Base-by-base conservation (phyloP, 345 rosid genomes). In the Turritis glabra region DNA sequence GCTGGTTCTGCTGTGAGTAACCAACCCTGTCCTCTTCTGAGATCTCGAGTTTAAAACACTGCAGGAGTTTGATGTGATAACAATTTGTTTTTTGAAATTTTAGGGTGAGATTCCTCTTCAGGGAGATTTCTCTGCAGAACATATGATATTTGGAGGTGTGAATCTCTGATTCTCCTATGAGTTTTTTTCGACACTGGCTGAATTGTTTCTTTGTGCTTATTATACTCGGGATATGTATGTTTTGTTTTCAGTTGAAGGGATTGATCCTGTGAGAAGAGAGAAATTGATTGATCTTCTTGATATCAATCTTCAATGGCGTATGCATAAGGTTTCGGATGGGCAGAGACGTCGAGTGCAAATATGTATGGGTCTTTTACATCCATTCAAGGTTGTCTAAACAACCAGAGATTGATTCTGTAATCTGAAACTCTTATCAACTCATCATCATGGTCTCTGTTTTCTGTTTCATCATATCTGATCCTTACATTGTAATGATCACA, bases 281-380 rank as follows among this genome's bases (percentile, higher is more conserved):
- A 87, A 75, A 76, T 76, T 95, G 77, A 92, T 92, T 78, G 97
- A 92, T 50, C 88, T 95, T 75, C 99, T 95, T 77, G 99, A 92
- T 71, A 92, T 95, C 30, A 92, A 92, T 79, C 80, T 95, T 48
- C 85, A 85, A 63, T 92, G 99, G 99, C 90, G 97, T 75, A 95
- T 92, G 99, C 99, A 95, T 72, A 95, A 95, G 78, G 99, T 90
- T 26, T 95, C 99, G 60, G 99, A 95, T 79, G 99, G 99, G 14
- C 99, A 95, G 76, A 86, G 92, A 8, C 96, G 99, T 9, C 87
- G 99, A 22, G 99, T 95, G 67, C 99, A 95, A 64, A 95, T 95
- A 17, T 95, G 99, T 76, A 87, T 95, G 97, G 99, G 97, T 64
- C 97, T 95, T 67, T 91, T 95, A 78, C 88, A 84, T 75, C 99